These are phyloP conservation scores for Fusarium algeriense DNA, from an alignment of 2,329 filamentous ascomycete genomes.

Conservation along the genomic window DNA sequence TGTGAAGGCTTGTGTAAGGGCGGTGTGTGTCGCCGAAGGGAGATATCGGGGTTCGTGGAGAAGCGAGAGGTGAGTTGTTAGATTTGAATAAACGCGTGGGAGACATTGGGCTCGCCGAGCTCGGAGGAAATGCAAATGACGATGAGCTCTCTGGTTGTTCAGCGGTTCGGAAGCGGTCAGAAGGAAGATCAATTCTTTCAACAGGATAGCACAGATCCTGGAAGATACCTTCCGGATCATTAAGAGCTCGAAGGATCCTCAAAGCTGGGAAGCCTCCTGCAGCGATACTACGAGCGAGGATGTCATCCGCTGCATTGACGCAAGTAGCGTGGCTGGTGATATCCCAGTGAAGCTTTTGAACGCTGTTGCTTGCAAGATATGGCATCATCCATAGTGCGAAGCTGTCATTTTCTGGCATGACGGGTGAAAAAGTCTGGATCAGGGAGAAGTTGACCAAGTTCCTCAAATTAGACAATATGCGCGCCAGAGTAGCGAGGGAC, in stretches of 20 bases:
- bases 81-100: slow-evolving; percentile 50
- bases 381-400: slow-evolving; percentile 72
- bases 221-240: slow-evolving; percentile 76
- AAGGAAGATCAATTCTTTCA: slow-evolving; percentile 64
- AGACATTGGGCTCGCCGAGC: slow-evolving; percentile 43
- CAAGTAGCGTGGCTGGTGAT: slow-evolving; percentile 64
- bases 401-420: slow-evolving; percentile 66
- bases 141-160: slow-evolving; percentile 32
- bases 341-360: slow-evolving; percentile 73
- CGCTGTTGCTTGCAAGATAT: slow-evolving; percentile 68
- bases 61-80: slow-evolving; percentile 51
- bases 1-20: slow-evolving; percentile 60
- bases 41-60: slow-evolving; percentile 25
- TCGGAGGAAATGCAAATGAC: slow-evolving; percentile 37
- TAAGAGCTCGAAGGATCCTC: slow-evolving; percentile 70
- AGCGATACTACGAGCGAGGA: slow-evolving; percentile 73
- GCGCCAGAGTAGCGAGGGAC: slow-evolving; percentile 67
- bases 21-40: slow-evolving; percentile 31
- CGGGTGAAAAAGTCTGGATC: slow-evolving; percentile 66
- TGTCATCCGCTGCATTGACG: slow-evolving; percentile 66
- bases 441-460: slow-evolving; percentile 64
- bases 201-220: slow-evolving; percentile 76
- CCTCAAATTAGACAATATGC: slow-evolving; percentile 68
- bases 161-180: slow-evolving; percentile 59
- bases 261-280: slow-evolving; percentile 73